Conservation (phyloP, 768 basidiomycete genomes). For the Collybiopsis luxurians region DNA sequence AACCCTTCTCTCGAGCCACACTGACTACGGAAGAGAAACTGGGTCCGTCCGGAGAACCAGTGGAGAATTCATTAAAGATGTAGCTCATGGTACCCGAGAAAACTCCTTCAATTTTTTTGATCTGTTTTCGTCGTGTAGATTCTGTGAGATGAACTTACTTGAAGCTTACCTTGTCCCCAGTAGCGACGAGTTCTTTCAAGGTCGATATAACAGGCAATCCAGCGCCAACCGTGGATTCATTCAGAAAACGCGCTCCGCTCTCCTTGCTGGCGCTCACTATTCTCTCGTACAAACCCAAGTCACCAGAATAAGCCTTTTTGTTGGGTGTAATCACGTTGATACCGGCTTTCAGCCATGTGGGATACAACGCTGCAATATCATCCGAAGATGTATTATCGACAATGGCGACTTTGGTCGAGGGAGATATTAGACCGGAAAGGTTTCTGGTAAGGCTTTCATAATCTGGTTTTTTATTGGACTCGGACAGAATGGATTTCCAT, state of each 20-base stretch:
- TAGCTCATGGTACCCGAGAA: constrained; percentile 98
- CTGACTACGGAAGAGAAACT: constrained; percentile 88
- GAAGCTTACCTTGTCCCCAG: constrained; percentile 80
- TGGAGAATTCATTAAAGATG: constrained; percentile 96
- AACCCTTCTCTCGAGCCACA: constrained; percentile 87
- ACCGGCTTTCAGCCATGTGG: constrained; percentile 72
- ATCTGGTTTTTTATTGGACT: constrained; percentile 42
- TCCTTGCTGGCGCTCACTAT: constrained; percentile 61
- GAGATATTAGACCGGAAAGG: constrained; percentile 43
- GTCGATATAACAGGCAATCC: constrained; percentile 92
- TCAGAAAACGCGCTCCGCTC: constrained; percentile 66
- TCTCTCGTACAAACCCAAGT: constrained; percentile 59
- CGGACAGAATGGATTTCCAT: constrained; percentile 47
- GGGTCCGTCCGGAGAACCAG: constrained; percentile 62
- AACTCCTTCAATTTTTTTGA: constrained; percentile 93
- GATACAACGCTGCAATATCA: constrained; percentile 77
- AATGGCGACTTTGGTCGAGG: constrained; percentile 56
- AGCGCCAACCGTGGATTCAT: constrained; percentile 94
- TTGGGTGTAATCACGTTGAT: constrained; percentile 94
- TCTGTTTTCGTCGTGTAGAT: constrained; percentile 31
- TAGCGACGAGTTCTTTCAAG: constrained; percentile 86
- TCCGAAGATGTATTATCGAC: constrained; percentile 95
- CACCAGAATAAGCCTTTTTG: constrained; percentile 92
- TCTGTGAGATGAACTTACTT: too few species aligned
- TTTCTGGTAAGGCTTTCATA: constrained; percentile 37